Evolutionary conservation across 2,329 filamentous ascomycete species (phyloP), one percentile per base, ranked within the genome.

Genomic region (Emergomyces africanus): DNA sequence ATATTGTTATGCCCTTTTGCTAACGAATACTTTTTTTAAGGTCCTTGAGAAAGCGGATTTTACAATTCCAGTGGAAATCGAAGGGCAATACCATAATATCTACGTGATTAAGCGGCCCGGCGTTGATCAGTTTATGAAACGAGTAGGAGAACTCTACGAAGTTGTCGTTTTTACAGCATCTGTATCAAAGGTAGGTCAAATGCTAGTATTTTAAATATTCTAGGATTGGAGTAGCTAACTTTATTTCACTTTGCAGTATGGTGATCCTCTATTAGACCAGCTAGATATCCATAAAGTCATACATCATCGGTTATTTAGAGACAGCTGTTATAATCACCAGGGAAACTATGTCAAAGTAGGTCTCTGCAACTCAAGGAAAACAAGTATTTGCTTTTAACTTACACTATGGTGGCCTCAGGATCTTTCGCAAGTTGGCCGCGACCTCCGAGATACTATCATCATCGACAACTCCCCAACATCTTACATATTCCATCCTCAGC

Each of bases 21-120:
- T 66, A 10, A 57, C 49, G n/a, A 44, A 30, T 5, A 5, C 15
- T 3, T 23, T 48, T 48, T 20, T 58, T 12, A 69, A 97, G 91
- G 94, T 97, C 66, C 81, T 99, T 51, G 91, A 97, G 69, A 92
- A 97, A 79, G 94, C 94, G 60, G 94, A 99, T 74, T 97, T 99
- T 71, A 99, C 94, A 5, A 97, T 99, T 70, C 94, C 94, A 0
- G 94, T 99, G 35, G 94, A 99, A 70, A 99, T 99, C 64, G 94
- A 99, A 77, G 94, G 94, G 59, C 95, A 96, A 73, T 97, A 95
- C 71, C 94, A 99, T 76, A 99, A 99, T 69, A 95, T 99, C 58
- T 99, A 99, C 71, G 94, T 99, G 64, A 99, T 99, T 73, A 99
- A 99, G 78, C 85, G 94, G 68, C 94, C 94, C n/a, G 94, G 94